Evolutionary conservation across 2,329 filamentous ascomycete genomes (phyloP), one percentile per base, ranked within the genome.

Genomic region (Penicillium griseofulvum): DNA sequence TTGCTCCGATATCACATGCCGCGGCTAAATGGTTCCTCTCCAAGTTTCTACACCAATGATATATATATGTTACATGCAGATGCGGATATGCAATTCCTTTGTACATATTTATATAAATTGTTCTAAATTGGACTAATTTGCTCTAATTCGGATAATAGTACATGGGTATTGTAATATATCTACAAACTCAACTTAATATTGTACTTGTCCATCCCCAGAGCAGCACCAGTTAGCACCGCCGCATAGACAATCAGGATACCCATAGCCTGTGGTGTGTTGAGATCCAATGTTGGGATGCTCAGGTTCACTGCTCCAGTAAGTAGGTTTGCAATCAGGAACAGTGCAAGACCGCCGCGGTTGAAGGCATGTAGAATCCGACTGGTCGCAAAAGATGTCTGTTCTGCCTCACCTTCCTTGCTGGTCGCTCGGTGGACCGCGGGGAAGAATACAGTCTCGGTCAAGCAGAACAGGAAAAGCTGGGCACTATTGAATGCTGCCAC

Each of bases 271-370:
- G 81, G 65, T 9, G 84, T 82, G 5, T 80, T 80, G 60, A 88
- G 85, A 69, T 93, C 83, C 61, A 97, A 75, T 3, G 94, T 99
- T 37, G 87, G 87, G 52, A 97, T 74, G 4, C 87, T 89, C 80
- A 99, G 80, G 71, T 99, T 99, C 51, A 97, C 87, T 16, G 91
- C 69, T 0, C 94, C 94, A 0, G 94, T 99, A 59, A 96, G 74
- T 44, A 99, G 74, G 69, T 99, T 99, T 2, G 94, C 92, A 36
- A 92, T 68, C 55, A 99, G 74, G 69, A 99, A 99, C 0, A 97
- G 74, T 0, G 84, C 85, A 44, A 99, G 78, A 0, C 94, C 92
- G 65, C 97, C 97, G 51, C 88, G 83, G 70, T 99, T 99, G 70
- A 88, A 95, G 0, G 91, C 89, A 43, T 85, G 80, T 59, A 97